Evolutionary conservation across 2,329 filamentous ascomycete genomes (phyloP).

Genomic region (Pezicula rhizophila): DNA sequence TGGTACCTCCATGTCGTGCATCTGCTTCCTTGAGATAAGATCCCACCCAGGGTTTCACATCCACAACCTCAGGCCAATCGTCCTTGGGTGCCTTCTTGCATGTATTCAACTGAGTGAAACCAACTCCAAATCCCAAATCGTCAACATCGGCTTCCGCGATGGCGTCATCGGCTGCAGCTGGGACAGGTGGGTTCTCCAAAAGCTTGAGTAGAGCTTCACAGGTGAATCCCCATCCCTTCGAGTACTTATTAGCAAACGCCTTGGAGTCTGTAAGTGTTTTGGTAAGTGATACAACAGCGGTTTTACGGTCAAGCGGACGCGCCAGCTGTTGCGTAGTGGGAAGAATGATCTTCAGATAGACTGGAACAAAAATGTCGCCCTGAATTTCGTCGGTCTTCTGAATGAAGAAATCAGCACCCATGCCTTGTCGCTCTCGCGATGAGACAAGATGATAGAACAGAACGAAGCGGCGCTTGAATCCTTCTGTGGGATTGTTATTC

Average conservation of each 20-base stretch:
- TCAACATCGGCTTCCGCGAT: slow-evolving; percentile 88
- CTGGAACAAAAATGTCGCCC: slow-evolving; percentile 68
- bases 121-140: slow-evolving; percentile 89
- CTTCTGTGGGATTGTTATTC: slow-evolving; percentile 60
- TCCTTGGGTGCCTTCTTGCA: slow-evolving; percentile 71
- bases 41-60: slow-evolving; percentile 73
- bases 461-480: slow-evolving; percentile 79
- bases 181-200: slow-evolving; percentile 75
- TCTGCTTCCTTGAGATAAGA: slow-evolving; percentile 65
- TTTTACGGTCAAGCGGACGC: slow-evolving; percentile 84
- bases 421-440: slow-evolving; percentile 62
- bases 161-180: slow-evolving; percentile 64
- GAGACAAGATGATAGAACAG: slow-evolving; percentile 93
- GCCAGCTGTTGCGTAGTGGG: slow-evolving; percentile 84
- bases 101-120: slow-evolving; percentile 89
- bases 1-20: slow-evolving; percentile 61
- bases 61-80: slow-evolving; percentile 78
- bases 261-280: slow-evolving; percentile 85
- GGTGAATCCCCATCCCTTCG: slow-evolving; percentile 87
- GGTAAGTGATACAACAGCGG: slow-evolving; percentile 85
- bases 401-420: slow-evolving; percentile 90
- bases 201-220: slow-evolving; percentile 85
- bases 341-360: slow-evolving; percentile 84
- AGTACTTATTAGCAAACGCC: slow-evolving; percentile 74
- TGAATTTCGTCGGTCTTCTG: slow-evolving; percentile 77